Base-by-base conservation (phyloP, 2,329 filamentous ascomycete genomes). In the Phyllosticta citribraziliensis region DNA sequence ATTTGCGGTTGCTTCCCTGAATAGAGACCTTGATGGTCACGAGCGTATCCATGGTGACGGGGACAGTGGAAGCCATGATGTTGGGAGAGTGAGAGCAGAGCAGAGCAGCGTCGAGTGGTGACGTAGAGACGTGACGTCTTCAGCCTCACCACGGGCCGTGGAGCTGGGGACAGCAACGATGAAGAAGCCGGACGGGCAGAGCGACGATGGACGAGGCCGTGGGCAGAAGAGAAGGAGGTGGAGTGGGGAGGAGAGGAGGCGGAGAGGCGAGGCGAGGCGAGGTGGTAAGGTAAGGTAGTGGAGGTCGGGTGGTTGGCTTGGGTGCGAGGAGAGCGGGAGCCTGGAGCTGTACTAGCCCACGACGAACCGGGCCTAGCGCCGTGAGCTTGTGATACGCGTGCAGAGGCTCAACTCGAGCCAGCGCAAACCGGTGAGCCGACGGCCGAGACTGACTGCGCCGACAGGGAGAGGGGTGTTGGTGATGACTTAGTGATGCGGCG, bases 1-100 rank as follows among this genome's bases (percentile, higher is more conserved):
- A 89, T 68, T 91, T 88, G 70, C 88, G 86, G 69, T 86, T 88
- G 69, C 77, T 79, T 63, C 89, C 89, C 70, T 91, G 85, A 70
- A 88, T 85, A 70, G 84, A 83, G 71, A 96, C 82, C 80, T 97
- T 97, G 78, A 97, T 80, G 66, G 88, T 91, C 75, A 97, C 88
- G 66, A 84, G 79, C 58, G 88, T 91, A 64, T 91, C 88, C 61
- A 84, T 82, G 58, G 77, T 80, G 62, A 83, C 79, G 51, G 79
- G 75, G 61, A 76, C 70, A 64, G 75, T 74, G 66, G 76, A 70
- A 63, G 75, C 72, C 71, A 77, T 75, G 68, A 64, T 66, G 64
- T 54, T 30, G 27, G 27, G 27, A 10, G 27, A 57, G 62, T 54
- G 30, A n/a, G n/a, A n/a, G n/a, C n/a, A 55, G 52, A 51, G 59